Base-by-base conservation (phyloP, 345 rosid species). In the Capsella bursapastoris region DNA sequence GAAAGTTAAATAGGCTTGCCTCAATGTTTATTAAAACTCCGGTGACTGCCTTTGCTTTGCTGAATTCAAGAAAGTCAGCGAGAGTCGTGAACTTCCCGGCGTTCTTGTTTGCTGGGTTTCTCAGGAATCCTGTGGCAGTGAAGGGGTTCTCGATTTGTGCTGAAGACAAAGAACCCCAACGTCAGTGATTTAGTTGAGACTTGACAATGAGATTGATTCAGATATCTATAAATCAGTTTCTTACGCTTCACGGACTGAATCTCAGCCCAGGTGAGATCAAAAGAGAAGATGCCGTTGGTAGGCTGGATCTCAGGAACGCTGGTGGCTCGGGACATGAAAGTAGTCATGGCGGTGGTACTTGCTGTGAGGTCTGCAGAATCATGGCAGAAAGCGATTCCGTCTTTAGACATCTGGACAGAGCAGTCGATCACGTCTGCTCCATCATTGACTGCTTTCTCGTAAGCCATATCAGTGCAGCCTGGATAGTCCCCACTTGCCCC, bases 401-500 rank as follows among this genome's bases (percentile, higher is more conserved):
- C 99, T 61, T 89, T 85, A 1, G 97, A 76, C 93, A 94, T 86
- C 74, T 90, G 99, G 40, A 94, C 93, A 0, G 88, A 70, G 80
- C 97, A 90, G 60, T 92, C 97, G 1, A 92, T 92, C 29, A 90
- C 70, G 72, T 87, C 89, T 7, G 97, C 89, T 27, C 96, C 98
- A 71, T 90, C 97, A 1, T 74, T 78, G 0, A 92, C 61, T 10
- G 97, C 98, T 78, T 84, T 84, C 74, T 94, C 80, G 71, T 94
- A 94, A 49, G 97, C 93, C 43, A 86, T 77, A 74, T 94, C 97
- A 22, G 92, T 86, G 88, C 93, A 75, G 35, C 93, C 96, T 12
- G 98, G 87, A 76, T 88, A 85, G 43, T 74, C 72, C 3, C 97
- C 98, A 60, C 97, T 91, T 28, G 98, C 97, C 49, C 98, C 98